phyloP scores from a whole-genome alignment of 495 filamentous ascomycete genomes.

The Podospora australis region DNA sequence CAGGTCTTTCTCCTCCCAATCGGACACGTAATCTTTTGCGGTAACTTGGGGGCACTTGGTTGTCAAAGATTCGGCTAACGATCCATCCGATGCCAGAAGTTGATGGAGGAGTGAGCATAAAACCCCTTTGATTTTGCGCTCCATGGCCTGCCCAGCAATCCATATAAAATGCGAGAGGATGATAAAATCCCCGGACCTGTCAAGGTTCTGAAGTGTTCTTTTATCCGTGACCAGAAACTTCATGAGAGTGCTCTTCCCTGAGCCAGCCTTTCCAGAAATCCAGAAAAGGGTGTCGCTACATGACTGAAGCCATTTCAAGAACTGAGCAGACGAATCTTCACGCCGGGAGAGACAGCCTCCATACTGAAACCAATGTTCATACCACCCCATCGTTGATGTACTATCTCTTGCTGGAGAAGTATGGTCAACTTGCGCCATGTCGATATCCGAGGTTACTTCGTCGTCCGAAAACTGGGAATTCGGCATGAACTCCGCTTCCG shows the following conservation, averaged over 20 bases:
- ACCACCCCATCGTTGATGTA: no score
- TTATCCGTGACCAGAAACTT: conserved; percentile 3
- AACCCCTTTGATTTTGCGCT: conserved; percentile 8
- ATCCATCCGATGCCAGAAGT: not conserved
- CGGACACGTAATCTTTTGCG: not conserved
- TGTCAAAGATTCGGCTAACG: not conserved
- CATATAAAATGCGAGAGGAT: conserved; percentile 9
- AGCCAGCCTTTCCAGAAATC: conserved; percentile 12
- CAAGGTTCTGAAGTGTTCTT: not conserved
- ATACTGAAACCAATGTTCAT: no score
- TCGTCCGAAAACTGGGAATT: no score
- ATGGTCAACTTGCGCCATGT: no score
- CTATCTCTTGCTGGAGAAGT: no score
- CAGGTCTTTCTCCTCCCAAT: no score
- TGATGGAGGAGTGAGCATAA: conserved; percentile 11
- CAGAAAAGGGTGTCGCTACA: not conserved
- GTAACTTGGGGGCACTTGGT: not conserved
- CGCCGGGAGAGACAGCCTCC: no score
- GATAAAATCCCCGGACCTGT: not conserved
- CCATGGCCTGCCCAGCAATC: conserved; percentile 7
- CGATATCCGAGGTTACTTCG: no score
- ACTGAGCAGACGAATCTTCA: not conserved
- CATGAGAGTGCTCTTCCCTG: conserved; percentile 15
- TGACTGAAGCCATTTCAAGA: conserved; percentile 1
- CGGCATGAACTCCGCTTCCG: no score